phyloP scores from a whole-genome alignment of 1,284 basidiomycete genomes.

The Leccinum fallax region DNA sequence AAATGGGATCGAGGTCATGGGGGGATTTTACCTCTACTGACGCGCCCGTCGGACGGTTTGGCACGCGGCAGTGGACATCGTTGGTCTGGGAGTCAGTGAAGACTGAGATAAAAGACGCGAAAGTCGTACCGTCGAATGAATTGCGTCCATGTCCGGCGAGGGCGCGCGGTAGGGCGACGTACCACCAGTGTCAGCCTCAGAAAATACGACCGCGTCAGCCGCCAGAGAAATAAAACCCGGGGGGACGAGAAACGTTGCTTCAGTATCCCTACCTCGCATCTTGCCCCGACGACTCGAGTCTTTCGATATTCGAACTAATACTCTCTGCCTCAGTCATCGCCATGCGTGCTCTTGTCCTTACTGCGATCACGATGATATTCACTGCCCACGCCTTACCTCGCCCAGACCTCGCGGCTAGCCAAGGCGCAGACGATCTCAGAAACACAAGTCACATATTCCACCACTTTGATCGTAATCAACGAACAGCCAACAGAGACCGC shows the following conservation, averaged over 20 bases:
- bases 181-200: slow-evolving; percentile 18
- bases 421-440: slow-evolving; percentile 19
- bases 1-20: background rate
- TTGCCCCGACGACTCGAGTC: background rate
- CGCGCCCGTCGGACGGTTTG: background rate
- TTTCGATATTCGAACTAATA: slow-evolving; percentile 10
- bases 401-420: slow-evolving; percentile 24
- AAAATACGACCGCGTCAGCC: slow-evolving; percentile 23
- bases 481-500: slow-evolving; percentile 23
- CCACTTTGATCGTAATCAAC: slow-evolving; percentile 35
- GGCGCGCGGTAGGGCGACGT: background rate
- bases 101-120: background rate
- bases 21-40: background rate
- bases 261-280: slow-evolving; percentile 2
- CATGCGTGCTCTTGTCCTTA: slow-evolving; percentile 26
- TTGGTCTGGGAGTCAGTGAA: background rate
- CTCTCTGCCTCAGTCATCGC: slow-evolving; percentile 20
- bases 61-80: background rate
- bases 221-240: slow-evolving; percentile 25
- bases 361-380: slow-evolving; percentile 31
- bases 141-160: background rate
- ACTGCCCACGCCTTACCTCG: slow-evolving; percentile 25
- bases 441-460: slow-evolving; percentile 32
- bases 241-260: background rate
- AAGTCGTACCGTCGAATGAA: background rate